phyloP scores from a whole-genome alignment of 495 filamentous ascomycete genomes.

The Paragyromitra xinjiangensis region DNA sequence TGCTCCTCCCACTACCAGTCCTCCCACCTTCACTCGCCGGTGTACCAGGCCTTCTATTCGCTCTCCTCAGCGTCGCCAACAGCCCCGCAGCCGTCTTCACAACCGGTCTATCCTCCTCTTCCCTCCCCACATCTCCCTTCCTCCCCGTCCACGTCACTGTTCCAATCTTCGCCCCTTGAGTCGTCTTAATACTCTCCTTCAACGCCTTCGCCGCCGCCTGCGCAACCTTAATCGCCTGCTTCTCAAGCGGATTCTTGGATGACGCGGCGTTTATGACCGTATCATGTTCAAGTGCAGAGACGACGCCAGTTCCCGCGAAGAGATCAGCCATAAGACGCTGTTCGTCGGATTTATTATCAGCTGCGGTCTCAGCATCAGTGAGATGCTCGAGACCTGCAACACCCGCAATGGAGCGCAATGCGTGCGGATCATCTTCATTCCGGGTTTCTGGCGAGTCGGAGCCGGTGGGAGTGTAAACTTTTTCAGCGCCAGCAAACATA shows the following conservation, averaged over 20 bases:
- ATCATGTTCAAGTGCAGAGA: conserved; percentile 87
- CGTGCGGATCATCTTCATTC: conserved; percentile 58
- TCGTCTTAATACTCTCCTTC: conserved; percentile 74
- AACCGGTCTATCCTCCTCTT: conserved; percentile 21
- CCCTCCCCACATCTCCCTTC: conserved; percentile 73
- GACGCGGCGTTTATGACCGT: conserved; percentile 73
- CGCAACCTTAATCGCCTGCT: conserved; percentile 82
- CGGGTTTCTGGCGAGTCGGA: conserved; percentile 1
- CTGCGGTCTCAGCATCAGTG: conserved; percentile 21
- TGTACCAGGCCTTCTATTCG: conserved; percentile 58
- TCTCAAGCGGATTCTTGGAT: conserved; percentile 72
- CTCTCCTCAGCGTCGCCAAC: conserved; percentile 23
- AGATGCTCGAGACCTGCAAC: conserved; percentile 59
- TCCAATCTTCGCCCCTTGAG: conserved; percentile 76
- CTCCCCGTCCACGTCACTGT: conserved; percentile 94
- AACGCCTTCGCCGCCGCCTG: conserved; percentile 77
- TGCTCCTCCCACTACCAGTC: conserved; percentile 7
- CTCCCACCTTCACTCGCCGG: conserved; percentile 35
- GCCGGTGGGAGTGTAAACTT: conserved; percentile 63
- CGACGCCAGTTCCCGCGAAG: conserved; percentile 83
- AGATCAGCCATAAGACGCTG: conserved; percentile 84
- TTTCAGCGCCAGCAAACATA: conserved; percentile 84
- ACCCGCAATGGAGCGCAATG: conserved; percentile 61
- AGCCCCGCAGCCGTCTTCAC: conserved; percentile 27
- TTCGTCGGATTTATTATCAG: conserved; percentile 58